Evolutionary conservation across 2,329 filamentous ascomycete genomes (phyloP), one percentile per base, ranked within the genome.

Genomic region (Ophiocordyceps camponoti-rufipedis): DNA sequence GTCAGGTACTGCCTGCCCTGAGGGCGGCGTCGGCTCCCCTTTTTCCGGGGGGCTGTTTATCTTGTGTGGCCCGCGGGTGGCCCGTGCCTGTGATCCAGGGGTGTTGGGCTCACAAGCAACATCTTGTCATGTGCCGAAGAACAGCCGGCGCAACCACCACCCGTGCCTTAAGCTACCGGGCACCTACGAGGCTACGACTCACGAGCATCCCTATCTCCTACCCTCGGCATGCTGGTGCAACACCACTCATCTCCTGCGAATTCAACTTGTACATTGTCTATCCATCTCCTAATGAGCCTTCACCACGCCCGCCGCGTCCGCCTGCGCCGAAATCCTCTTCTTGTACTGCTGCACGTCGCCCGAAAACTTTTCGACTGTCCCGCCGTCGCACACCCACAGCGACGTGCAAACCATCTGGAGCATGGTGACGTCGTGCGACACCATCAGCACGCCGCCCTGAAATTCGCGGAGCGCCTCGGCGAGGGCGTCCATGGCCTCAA

Each of bases 361-460:
- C 49, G 83, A 79, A 66, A 98, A 98, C 68, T 95, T 88, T 74
- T 94, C 86, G 18, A 98, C 88, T 1, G 82, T 91, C 10, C 91
- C 91, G 48, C 82, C 72, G 61, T 98, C 91, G 58, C 91, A 98
- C 50, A 98, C 89, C 91, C 91, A 98, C 57, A 98, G 67, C 59
- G 81, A 91, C 44, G 72, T 91, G 65, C 91, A 98, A 35, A 98
- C 91, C 45, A 84, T 94, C 69, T 94, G 87, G 62, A 98, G 63
- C 86, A 98, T 95, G 1, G 91, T 96, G 45, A 98, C 91, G 60
- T 98, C 91, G 82, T 98, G 91, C 58, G 85, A 94, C 47, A 98
- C 91, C 87, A 98, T 96, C 56, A 98, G 69, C 46, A 98, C 88
- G 61, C 91, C 91, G 49, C 91, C 91, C 66, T 94, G 75, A 67